Percentiles rank a stretch among this genome's conserved stretches.
These are phyloP conservation scores for Micractinium conductrix DNA, from an alignment of 139 green algal species.

Conservation along the genomic window DNA sequence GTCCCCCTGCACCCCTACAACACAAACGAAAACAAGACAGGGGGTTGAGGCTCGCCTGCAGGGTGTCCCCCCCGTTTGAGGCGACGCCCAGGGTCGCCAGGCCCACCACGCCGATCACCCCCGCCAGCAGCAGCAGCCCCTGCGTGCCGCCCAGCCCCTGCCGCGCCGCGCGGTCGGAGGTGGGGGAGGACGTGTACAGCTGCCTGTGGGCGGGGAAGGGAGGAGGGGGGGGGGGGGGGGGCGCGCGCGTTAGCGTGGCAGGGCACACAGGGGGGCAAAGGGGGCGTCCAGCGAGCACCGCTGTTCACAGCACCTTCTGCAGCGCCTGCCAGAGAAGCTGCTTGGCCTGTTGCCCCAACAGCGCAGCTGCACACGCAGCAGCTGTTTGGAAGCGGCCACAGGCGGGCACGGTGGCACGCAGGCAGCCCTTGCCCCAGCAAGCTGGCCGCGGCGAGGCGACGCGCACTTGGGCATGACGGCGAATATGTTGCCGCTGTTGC, in stretches of 20 bases:
- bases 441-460: too few relatives aligned
- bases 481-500: conserved; percentile 20
- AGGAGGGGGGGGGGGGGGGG: background rate
- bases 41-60: conserved; percentile 1
- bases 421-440: too few relatives aligned
- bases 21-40: too few relatives aligned
- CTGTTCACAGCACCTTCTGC: too few relatives aligned
- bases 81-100: background rate
- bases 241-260: too few relatives aligned
- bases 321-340: too few relatives aligned
- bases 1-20: too few relatives aligned
- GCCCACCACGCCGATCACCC: background rate
- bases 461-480: background rate
- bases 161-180: conserved; percentile 7
- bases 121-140: conserved; percentile 8
- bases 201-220: background rate
- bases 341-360: background rate
- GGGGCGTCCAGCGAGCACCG: too few relatives aligned
- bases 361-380: too few relatives aligned
- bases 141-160: conserved; percentile 25
- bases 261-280: too few relatives aligned
- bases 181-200: conserved; percentile 24
- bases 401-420: background rate
- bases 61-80: background rate
- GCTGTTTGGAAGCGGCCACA: too few relatives aligned